Conservation (phyloP, 495 filamentous ascomycete genomes). For the Hypoxylon crocopeplum region DNA sequence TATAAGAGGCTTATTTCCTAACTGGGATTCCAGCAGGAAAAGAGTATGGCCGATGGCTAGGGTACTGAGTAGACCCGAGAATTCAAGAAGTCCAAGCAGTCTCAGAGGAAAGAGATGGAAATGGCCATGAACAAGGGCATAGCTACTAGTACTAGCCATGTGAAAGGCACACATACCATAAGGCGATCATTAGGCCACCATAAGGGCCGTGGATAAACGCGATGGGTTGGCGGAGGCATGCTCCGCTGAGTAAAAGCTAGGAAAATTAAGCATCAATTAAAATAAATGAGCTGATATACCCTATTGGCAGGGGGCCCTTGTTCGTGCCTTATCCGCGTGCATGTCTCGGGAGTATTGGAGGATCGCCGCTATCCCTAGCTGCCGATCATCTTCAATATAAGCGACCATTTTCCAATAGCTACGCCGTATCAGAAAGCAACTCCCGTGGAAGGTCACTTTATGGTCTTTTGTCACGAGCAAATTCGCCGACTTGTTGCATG, state of each 20-base stretch:
- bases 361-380: slow-evolving; percentile 32
- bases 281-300: slow-evolving; percentile 37
- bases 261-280: slow-evolving; percentile 38
- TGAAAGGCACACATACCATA: slow-evolving; percentile 14
- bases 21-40: slow-evolving; percentile 15
- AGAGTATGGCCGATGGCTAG: slow-evolving; percentile 17
- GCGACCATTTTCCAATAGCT: slow-evolving; percentile 33
- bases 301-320: slow-evolving; percentile 35
- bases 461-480: slow-evolving; percentile 22
- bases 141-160: slow-evolving; percentile 30
- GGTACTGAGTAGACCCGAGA: slow-evolving; percentile 15
- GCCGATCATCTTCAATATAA: slow-evolving; percentile 38
- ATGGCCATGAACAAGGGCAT: slow-evolving; percentile 26
- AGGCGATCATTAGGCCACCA: slow-evolving; percentile 17
- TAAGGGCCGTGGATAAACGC: slow-evolving; percentile 36
- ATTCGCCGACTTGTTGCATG: slow-evolving; percentile 17
- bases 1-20: slow-evolving; percentile 7
- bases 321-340: slow-evolving; percentile 38
- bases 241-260: slow-evolving; percentile 33
- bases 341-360: slow-evolving; percentile 39
- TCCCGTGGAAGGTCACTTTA: background rate
- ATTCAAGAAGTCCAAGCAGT: slow-evolving; percentile 16
- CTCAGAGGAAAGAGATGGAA: slow-evolving; percentile 19
- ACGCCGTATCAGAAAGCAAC: slow-evolving; percentile 10
- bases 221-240: slow-evolving; percentile 31